A percentile compares a stretch with the other conserved stretches of the same genome.
phyloP scores from a whole-genome alignment of 306 rosid species.

The Macrotyloma uniflorum region DNA sequence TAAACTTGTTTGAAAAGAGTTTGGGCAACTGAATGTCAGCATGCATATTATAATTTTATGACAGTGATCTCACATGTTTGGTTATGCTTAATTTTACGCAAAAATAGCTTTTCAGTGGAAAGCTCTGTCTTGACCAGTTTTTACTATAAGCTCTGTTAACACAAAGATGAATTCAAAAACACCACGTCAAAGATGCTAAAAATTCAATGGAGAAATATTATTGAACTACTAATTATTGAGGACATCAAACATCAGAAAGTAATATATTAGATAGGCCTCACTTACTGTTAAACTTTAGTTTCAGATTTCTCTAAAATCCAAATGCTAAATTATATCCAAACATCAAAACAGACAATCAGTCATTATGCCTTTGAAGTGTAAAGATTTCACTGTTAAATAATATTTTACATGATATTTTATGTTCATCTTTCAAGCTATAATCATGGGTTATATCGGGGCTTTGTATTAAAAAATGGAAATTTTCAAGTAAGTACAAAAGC shows the following conservation, averaged over 20 bases:
- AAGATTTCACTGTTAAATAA: slow-evolving; percentile 20
- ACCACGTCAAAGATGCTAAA: not conserved
- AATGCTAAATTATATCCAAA: slow-evolving; percentile 21
- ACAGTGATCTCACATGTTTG: not conserved
- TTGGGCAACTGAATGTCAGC: not conserved
- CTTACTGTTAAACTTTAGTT: not conserved
- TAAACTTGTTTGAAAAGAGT: not conserved
- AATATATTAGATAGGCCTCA: slow-evolving; percentile 8
- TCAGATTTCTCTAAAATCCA: slow-evolving; percentile 27
- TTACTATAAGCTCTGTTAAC: not conserved
- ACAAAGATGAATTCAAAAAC: not conserved
- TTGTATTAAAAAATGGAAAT: slow-evolving; percentile 26
- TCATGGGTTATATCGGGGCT: slow-evolving; percentile 18
- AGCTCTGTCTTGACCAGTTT: not conserved
- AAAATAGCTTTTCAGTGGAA: not conserved
- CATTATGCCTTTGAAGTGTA: not conserved
- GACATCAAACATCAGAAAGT: slow-evolving; percentile 11
- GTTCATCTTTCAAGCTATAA: slow-evolving; percentile 36
- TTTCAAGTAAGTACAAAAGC: slow-evolving; percentile 25
- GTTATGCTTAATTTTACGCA: not conserved
- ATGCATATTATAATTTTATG: not conserved
- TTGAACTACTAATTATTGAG: slow-evolving; percentile 2
- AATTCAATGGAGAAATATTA: not conserved
- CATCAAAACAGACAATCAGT: slow-evolving; percentile 25
- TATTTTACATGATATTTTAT: slow-evolving; percentile 35